phyloP scores from a whole-genome alignment of 371 early-diverging fungal genomes.

The Homolaphlyctis polyrhiza region DNA sequence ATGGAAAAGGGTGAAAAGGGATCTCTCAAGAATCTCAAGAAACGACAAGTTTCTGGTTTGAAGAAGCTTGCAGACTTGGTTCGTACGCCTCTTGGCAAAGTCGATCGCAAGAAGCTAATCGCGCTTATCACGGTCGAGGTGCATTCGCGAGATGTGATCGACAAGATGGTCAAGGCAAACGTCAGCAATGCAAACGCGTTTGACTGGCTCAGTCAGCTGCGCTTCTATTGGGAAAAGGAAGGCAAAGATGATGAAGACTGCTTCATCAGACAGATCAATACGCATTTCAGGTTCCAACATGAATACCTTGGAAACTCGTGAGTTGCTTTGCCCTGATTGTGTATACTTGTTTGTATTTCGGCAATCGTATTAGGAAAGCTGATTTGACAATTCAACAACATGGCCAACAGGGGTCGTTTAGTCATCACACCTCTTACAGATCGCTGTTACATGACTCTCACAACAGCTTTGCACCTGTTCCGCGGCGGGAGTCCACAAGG shows the following conservation, averaged over 20 bases:
- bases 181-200: constrained; percentile 40
- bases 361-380: too few species aligned
- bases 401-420: constrained; percentile 43
- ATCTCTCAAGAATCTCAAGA: constrained; percentile 41
- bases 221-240: constrained; percentile 51
- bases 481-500: constrained; percentile 50
- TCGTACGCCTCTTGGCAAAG: constrained; percentile 36
- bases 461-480: constrained; percentile 48
- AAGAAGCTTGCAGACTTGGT: constrained; percentile 51
- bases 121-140: constrained; percentile 52
- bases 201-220: constrained; percentile 50
- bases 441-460: constrained; percentile 51
- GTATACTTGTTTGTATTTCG: constrained; percentile 14
- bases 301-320: constrained; percentile 43
- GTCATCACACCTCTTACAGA: constrained; percentile 58
- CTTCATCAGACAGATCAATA: constrained; percentile 49
- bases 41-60: constrained; percentile 44
- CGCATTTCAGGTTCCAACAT: constrained; percentile 44
- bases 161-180: constrained; percentile 41
- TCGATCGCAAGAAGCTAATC: constrained; percentile 48
- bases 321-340: too few species aligned
- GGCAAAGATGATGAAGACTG: constrained; percentile 48
- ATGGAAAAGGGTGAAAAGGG: constrained; percentile 47
- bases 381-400: too few species aligned
- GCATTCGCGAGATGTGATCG: constrained; percentile 54